Percentiles rank a stretch among this genome's conserved stretches.
Evolutionary conservation across 2,329 filamentous ascomycete species (phyloP).

Genomic region (Fusarium sp.): DNA sequence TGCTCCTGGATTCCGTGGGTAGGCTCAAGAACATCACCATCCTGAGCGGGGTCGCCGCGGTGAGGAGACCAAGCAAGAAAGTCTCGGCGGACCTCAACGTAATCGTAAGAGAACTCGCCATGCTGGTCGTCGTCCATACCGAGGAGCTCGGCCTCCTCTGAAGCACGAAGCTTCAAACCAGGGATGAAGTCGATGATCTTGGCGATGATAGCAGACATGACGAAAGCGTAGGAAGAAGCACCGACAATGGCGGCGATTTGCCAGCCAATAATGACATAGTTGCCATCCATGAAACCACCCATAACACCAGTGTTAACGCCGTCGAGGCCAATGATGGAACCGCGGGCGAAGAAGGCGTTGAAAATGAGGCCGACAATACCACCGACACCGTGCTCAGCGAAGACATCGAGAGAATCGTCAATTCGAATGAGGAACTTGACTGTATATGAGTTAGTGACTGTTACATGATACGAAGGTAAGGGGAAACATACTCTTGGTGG

Average conservation of each 20-base stretch:
- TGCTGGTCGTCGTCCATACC: conserved; percentile 93
- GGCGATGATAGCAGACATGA: conserved; percentile 79
- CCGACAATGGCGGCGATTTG: conserved; percentile 83
- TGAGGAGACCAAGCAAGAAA: conserved; percentile 90
- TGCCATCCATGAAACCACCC: conserved; percentile 81
- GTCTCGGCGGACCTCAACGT: conserved; percentile 88
- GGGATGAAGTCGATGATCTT: conserved; percentile 81
- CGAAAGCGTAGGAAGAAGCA: conserved; percentile 75
- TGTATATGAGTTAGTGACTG: conserved; percentile 40
- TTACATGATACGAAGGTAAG: not conserved
- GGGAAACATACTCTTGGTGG: conserved; percentile 64
- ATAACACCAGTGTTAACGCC: conserved; percentile 76
- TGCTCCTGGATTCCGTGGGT: conserved; percentile 81
- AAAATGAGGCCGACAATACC: conserved; percentile 78
- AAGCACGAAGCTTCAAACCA: conserved; percentile 82
- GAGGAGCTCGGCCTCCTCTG: conserved; percentile 84
- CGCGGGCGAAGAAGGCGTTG: conserved; percentile 78
- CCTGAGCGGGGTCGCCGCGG: conserved; percentile 71
- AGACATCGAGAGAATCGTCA: conserved; percentile 79
- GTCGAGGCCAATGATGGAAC: conserved; percentile 79
- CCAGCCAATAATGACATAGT: conserved; percentile 81
- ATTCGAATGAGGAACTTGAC: conserved; percentile 73
- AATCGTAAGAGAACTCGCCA: conserved; percentile 91
- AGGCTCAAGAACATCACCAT: conserved; percentile 70
- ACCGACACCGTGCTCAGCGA: conserved; percentile 77